Evolutionary conservation across 768 basidiomycete species (phyloP).

Genomic region (Tricholoma flavovirens): DNA sequence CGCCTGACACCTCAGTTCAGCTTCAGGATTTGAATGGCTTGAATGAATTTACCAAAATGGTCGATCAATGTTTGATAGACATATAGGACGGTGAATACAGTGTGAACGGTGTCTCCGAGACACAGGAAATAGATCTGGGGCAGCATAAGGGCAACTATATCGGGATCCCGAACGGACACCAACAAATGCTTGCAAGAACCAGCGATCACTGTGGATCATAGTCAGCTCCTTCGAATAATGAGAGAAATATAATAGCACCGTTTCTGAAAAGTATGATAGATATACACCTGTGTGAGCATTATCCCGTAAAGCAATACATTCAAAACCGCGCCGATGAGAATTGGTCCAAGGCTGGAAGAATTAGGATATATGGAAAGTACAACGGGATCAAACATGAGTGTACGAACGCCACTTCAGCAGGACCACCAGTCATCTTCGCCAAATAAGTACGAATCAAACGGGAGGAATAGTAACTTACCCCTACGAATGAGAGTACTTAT

Average conservation of each 20-base stretch:
- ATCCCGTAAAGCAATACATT: conserved; percentile 45
- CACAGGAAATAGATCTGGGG: conserved; percentile 36
- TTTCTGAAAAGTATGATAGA: conserved; percentile 34
- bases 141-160: not conserved
- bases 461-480: not conserved
- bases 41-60: conserved; percentile 34
- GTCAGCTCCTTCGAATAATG: not conserved
- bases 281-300: conserved; percentile 41
- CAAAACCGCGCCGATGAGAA: conserved; percentile 42
- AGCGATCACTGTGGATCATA: conserved; percentile 29
- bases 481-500: not conserved
- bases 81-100: conserved; percentile 37
- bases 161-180: conserved; percentile 7
- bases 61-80: conserved; percentile 43
- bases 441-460: not conserved
- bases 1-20: not conserved
- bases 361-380: not conserved
- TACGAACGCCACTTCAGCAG: conserved; percentile 32
- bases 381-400: not conserved
- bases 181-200: conserved; percentile 43
- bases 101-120: conserved; percentile 44
- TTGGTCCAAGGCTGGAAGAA: conserved; percentile 38
- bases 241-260: conserved; percentile 19
- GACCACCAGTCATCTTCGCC: conserved; percentile 8
- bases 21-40: not conserved